Percentiles rank a stretch among this genome's conserved stretches.
phyloP scores from a whole-genome alignment of 345 rosid genomes.

The Excoecaria cochinchinensis region DNA sequence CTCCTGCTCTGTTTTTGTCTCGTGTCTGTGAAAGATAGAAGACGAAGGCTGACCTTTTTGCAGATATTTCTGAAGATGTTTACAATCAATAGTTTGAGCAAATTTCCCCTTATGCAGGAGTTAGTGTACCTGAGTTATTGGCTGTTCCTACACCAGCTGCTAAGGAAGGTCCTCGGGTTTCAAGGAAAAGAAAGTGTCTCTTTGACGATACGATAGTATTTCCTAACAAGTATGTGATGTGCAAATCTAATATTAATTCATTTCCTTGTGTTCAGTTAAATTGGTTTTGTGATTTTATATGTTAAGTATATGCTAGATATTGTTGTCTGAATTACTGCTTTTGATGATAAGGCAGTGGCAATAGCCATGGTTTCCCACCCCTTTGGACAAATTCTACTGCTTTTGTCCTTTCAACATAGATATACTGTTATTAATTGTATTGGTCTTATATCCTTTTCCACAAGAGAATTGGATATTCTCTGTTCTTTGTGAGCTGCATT shows the following conservation, averaged over 20 bases:
- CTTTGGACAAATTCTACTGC: background rate
- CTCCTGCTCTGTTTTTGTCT: too few species aligned
- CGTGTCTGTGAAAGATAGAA: background rate
- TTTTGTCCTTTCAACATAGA: background rate
- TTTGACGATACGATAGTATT: conserved; percentile 55
- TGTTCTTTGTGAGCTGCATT: too few species aligned
- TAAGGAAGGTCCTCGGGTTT: conserved; percentile 47
- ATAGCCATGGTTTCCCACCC: background rate
- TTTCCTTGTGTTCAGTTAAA: background rate
- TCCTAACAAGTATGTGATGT: conserved; percentile 58
- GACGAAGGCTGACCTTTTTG: background rate
- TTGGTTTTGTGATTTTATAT: conserved; percentile 8
- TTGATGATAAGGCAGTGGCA: background rate
- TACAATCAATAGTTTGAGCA: background rate
- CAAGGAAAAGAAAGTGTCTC: conserved; percentile 58
- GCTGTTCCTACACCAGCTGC: conserved; percentile 60
- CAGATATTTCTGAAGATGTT: conserved; percentile 8
- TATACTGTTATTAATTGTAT: background rate
- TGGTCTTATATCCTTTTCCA: background rate
- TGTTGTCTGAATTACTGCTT: background rate
- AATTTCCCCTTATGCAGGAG: conserved; percentile 36
- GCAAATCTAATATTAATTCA: background rate
- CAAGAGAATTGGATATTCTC: too few species aligned
- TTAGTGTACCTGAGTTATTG: conserved; percentile 41
- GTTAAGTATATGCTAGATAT: background rate